These are phyloP conservation scores for Petunia secreta DNA, from an alignment of 257 asterid species.

Conservation along the genomic window DNA sequence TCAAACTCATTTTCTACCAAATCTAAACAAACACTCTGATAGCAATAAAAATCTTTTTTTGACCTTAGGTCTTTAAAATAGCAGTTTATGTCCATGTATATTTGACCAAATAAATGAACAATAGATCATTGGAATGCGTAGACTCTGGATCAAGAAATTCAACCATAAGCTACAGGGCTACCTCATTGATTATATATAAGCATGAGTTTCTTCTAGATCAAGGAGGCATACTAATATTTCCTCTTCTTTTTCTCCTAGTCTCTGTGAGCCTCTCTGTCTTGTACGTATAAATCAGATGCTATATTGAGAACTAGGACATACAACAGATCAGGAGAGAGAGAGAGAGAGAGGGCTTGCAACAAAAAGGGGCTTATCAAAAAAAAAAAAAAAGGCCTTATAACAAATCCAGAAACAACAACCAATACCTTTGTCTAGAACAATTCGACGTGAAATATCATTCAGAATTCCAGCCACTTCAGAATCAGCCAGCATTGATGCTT, in stretches of 20 bases:
- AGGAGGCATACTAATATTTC: neutral
- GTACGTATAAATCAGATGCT: slow-evolving; percentile 11
- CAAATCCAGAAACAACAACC: slow-evolving; percentile 11
- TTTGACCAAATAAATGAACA: slow-evolving; percentile 13
- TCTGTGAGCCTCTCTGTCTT: neutral
- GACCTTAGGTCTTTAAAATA: neutral
- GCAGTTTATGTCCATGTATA: neutral
- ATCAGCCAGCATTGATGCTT: slow-evolving; percentile 72
- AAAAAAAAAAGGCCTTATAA: neutral
- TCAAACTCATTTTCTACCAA: neutral
- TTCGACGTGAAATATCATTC: slow-evolving; percentile 84
- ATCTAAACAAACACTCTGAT: slow-evolving; percentile 6
- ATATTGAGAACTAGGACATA: slow-evolving; percentile 7
- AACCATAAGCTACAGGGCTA: slow-evolving; percentile 3
- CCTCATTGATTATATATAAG: neutral
- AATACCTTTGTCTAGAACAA: slow-evolving; percentile 88
- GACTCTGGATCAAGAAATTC: slow-evolving; percentile 11
- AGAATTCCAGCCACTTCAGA: slow-evolving; percentile 75
- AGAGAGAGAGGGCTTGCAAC: no score
- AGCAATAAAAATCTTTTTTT: neutral
- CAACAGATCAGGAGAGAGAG: slow-evolving; percentile 14
- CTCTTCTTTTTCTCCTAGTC: neutral
- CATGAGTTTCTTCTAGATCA: neutral
- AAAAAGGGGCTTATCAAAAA: no score
- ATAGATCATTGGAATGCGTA: neutral